Conservation (phyloP, 1,139 yeast species). For the Nematodospora anomalae region DNA sequence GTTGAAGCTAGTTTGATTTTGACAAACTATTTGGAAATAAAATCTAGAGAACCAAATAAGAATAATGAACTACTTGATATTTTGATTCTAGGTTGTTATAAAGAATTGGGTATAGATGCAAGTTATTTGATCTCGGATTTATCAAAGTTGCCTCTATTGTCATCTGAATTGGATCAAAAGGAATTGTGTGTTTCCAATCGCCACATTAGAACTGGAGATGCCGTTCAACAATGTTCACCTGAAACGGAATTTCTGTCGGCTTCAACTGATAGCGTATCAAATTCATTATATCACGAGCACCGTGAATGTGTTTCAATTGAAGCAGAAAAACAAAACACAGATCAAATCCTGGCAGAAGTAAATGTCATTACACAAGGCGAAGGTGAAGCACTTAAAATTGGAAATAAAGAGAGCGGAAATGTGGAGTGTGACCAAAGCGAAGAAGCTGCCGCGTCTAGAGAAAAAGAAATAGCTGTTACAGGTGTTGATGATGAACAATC, state of each 20-base stretch:
- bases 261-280: not conserved
- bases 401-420: not conserved
- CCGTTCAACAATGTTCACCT: not conserved
- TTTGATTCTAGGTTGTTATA: conserved; percentile 11
- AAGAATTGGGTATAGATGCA: conserved; percentile 12
- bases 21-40: conserved; percentile 13
- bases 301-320: not conserved
- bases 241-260: not conserved
- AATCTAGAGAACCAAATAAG: conserved; percentile 5
- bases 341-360: not conserved
- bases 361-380: not conserved
- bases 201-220: conserved; percentile 1
- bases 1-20: conserved; percentile 10
- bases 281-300: too few species aligned
- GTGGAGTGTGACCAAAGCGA: too few species aligned
- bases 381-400: not conserved
- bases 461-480: not conserved
- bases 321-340: not conserved
- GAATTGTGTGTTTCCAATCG: conserved; percentile 4
- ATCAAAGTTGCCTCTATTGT: conserved; percentile 4
- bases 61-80: conserved; percentile 15
- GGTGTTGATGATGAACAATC: not conserved
- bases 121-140: conserved; percentile 3
- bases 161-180: conserved; percentile 4
- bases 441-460: not conserved